Percentiles rank a stretch among this genome's conserved stretches.
Evolutionary conservation across 2,329 filamentous ascomycete genomes (phyloP).

Genomic region (Apiospora hydei): DNA sequence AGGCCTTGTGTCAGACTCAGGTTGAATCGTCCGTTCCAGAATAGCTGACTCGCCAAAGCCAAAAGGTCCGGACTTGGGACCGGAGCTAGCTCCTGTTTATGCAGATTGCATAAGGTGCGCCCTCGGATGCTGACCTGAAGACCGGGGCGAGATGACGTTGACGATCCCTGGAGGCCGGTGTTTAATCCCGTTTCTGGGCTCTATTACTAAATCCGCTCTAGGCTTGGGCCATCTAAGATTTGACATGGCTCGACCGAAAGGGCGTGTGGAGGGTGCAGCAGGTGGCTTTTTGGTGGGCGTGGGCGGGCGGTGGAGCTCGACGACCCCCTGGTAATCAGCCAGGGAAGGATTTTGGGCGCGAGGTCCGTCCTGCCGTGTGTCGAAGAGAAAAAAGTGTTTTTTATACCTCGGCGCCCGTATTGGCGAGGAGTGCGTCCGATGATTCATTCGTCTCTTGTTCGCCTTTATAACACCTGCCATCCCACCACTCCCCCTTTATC

Average conservation of each 20-base stretch:
- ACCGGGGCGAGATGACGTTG: conserved; percentile 12
- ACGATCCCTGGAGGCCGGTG: not conserved
- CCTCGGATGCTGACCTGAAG: not conserved
- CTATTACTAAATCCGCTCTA: conserved; percentile 2
- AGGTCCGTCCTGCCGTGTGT: not conserved
- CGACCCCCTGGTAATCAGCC: not conserved
- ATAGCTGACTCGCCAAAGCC: not conserved
- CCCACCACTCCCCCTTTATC: not conserved
- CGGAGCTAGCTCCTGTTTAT: not conserved
- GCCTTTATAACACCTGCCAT: conserved; percentile 7
- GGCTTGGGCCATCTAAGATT: conserved; percentile 1
- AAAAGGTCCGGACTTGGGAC: not conserved
- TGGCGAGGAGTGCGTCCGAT: not conserved
- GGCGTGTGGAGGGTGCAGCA: not conserved
- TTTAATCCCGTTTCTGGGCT: conserved; percentile 12
- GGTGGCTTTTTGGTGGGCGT: not conserved
- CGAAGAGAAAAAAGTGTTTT: not conserved
- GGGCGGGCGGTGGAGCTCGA: not conserved
- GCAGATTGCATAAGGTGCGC: not conserved
- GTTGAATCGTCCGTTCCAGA: not conserved
- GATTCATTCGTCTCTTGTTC: not conserved
- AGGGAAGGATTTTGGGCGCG: conserved; percentile 1
- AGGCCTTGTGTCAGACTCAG: not conserved
- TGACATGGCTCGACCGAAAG: not conserved
- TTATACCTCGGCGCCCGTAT: conserved; percentile 16